Percentiles rank a stretch among this genome's conserved stretches.
These are phyloP conservation scores for Phalaenopsis hybrid DNA, from an alignment of 116 monocot genomes.

Conservation along the genomic window DNA sequence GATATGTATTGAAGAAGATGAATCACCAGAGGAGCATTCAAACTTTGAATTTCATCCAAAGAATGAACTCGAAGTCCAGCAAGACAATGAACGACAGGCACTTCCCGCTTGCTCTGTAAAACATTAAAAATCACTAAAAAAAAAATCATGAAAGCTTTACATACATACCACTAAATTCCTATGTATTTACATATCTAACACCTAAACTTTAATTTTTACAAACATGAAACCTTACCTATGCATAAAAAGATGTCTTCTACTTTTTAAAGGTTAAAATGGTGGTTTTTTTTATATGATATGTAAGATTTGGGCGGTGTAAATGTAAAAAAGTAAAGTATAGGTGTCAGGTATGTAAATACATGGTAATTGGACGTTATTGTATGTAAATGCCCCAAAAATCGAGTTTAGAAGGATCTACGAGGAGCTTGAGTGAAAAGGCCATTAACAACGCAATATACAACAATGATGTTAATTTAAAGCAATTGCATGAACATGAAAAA, in stretches of 20 bases:
- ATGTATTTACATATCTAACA: too few relatives aligned
- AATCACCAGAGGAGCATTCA: constrained; percentile 53
- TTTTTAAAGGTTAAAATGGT: too few relatives aligned
- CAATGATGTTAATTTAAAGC: background rate
- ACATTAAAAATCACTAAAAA: background rate
- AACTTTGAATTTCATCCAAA: constrained; percentile 37
- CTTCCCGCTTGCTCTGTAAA: constrained; percentile 46
- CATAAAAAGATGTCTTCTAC: too few relatives aligned
- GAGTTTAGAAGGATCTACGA: background rate
- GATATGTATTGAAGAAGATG: background rate
- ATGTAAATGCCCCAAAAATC: background rate
- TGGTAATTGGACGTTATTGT: too few relatives aligned
- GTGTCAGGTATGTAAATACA: too few relatives aligned
- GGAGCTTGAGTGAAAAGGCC: background rate
- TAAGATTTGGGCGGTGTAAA: too few relatives aligned
- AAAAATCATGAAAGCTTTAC: too few relatives aligned
- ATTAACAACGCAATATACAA: background rate
- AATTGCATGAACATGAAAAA: background rate
- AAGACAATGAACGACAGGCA: constrained; percentile 46
- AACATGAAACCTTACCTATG: too few relatives aligned
- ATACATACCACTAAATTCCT: too few relatives aligned
- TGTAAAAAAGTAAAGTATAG: too few relatives aligned
- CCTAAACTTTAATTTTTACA: too few relatives aligned
- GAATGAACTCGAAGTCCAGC: constrained; percentile 59
- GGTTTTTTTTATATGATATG: too few relatives aligned